Evolutionary conservation across 805 yeast genomes (phyloP), one percentile per base, ranked within the genome.

Genomic region (Grigorovia jiainica): DNA sequence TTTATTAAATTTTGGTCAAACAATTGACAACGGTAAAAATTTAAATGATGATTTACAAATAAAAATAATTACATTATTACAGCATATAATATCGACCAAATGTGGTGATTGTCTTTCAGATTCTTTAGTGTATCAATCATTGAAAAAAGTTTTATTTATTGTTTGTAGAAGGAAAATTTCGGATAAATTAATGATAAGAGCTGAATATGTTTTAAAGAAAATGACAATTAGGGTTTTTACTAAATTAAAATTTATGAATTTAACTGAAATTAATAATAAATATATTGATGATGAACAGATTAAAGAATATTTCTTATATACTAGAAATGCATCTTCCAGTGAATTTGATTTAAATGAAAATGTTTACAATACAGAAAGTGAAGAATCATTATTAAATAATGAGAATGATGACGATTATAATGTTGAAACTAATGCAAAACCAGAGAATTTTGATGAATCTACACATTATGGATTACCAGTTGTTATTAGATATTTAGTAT

Each of bases 91-190:
- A 13, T 68, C 72, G 19, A 76, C 89, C n/a, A 71, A 73, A 1
- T 66, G 79, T 36, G 82, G 90, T 17, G 71, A 68, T 21, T 55
- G 76, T 15, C 64, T 90, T 34, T 76, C 89, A 1, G 90, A 87
- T 59, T 86, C 87, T 34, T 79, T 84, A 18, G 75, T 92, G 43
- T 80, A 84, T 47, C 97, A 90, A 57, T 87, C 87, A 20, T 75
- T 89, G 23, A 95, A 90, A 53, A 89, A 96, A 0, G 85, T 95
- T 45, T 72, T 92, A 55, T 80, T 94, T 6, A 73, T 92, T 61
- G 95, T 96, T 2, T 86, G 95, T 54, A 94, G 92, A 59, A 84
- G 86, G 64, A 76, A 89, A 57, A 75, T 96, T 57, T 81, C 95
- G 45, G 97, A 90, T 51, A 84, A 87, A 7, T 70, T 92, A 45